Conservation (phyloP, 768 basidiomycete genomes). For the Auriscalpium microsporum region DNA sequence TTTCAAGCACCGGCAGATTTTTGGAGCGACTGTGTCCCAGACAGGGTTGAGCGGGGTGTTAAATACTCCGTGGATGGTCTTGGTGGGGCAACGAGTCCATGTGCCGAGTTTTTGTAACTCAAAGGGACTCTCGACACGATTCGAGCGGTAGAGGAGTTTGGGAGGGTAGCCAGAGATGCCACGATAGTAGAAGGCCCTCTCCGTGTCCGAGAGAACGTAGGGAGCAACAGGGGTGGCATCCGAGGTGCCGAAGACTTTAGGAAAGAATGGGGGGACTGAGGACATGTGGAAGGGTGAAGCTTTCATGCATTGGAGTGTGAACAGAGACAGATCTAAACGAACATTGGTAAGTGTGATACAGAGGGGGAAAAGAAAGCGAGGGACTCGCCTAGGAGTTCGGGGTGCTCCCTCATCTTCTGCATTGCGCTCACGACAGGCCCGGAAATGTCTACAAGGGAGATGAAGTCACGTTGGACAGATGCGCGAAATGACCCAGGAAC, state of each 20-base stretch:
- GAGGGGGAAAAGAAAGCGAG: neutral
- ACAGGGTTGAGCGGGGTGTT: slow-evolving; percentile 2
- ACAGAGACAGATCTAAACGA: neutral
- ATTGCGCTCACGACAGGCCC: neutral
- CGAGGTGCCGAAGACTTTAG: neutral
- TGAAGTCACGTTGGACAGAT: neutral
- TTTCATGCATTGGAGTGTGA: neutral
- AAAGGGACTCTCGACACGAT: neutral
- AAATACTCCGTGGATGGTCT: slow-evolving; percentile 2
- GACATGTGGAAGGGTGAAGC: neutral
- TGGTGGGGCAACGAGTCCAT: slow-evolving; percentile 4
- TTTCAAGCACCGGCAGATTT: slow-evolving; percentile 3
- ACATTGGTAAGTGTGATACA: neutral
- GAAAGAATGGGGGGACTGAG: neutral
- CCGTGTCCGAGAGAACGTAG: neutral
- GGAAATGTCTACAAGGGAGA: neutral
- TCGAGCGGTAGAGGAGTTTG: slow-evolving; percentile 1
- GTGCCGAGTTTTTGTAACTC: slow-evolving; percentile 13
- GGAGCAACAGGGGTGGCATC: slow-evolving; percentile 8
- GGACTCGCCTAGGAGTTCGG: neutral
- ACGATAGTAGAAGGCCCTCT: neutral
- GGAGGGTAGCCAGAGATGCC: slow-evolving; percentile 1
- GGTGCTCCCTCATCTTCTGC: neutral
- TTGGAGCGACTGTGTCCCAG: slow-evolving; percentile 6
- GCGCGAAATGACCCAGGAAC: neutral